These are phyloP conservation scores for Firmiana major DNA, from an alignment of 345 rosid genomes.

Conservation along the genomic window DNA sequence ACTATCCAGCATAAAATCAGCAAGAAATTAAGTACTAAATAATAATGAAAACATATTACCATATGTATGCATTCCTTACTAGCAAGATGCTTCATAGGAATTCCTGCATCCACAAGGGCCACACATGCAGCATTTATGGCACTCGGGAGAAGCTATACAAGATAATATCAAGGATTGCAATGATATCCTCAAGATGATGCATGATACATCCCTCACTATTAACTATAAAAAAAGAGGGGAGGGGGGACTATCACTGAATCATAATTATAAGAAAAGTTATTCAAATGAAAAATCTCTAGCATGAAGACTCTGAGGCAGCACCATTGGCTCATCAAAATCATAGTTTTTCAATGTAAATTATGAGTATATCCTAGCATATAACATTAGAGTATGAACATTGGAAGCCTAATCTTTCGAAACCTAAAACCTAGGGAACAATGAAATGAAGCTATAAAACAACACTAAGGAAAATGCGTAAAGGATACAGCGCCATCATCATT, in stretches of 20 bases:
- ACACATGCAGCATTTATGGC: constrained; percentile 94
- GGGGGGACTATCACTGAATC: not conserved
- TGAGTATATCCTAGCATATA: not conserved
- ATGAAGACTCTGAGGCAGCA: not conserved
- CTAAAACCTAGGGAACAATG: not conserved
- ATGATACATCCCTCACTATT: not conserved
- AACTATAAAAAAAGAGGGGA: not conserved
- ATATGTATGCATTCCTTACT: constrained; percentile 35
- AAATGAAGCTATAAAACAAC: not conserved
- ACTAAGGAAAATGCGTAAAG: constrained; percentile 26
- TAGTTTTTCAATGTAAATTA: not conserved
- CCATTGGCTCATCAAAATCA: not conserved
- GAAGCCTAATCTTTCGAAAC: not conserved
- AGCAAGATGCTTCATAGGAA: constrained; percentile 91
- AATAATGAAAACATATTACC: not conserved
- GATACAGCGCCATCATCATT: constrained; percentile 96
- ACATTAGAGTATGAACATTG: not conserved
- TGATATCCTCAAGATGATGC: not conserved
- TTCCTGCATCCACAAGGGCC: constrained; percentile 96
- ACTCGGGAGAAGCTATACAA: constrained; percentile 75
- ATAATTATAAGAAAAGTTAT: not conserved
- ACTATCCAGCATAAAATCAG: constrained; percentile 15
- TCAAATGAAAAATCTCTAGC: not conserved
- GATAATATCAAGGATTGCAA: constrained; percentile 39
- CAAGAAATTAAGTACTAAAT: not conserved